Conservation (phyloP, 129 eudicot genomes). For the Logfia minima region DNA sequence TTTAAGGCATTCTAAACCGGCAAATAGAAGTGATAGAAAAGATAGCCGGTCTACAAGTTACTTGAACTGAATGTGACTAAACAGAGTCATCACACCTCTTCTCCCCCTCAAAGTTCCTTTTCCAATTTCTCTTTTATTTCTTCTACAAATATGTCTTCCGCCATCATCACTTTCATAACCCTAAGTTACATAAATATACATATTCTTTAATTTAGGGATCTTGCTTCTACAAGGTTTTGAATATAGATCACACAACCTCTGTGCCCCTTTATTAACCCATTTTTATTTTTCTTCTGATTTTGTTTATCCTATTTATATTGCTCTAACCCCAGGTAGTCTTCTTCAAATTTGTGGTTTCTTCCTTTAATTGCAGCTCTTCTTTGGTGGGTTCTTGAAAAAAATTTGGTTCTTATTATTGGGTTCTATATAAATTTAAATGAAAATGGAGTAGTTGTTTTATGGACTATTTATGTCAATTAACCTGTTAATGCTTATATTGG, state of each 20-base stretch:
- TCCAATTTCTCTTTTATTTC: neutral
- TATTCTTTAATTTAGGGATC: constrained; percentile 14
- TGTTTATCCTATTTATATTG: constrained; percentile 15
- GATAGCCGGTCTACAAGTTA: constrained; percentile 14
- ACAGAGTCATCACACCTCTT: constrained; percentile 18
- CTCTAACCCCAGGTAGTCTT: constrained; percentile 28
- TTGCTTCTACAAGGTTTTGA: constrained; percentile 10
- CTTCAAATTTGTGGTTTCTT: constrained; percentile 3
- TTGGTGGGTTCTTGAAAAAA: constrained; percentile 17
- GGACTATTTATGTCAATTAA: neutral
- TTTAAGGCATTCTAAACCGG: too few relatives aligned
- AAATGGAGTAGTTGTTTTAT: constrained; percentile 9
- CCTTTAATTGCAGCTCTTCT: constrained; percentile 3
- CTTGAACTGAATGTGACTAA: constrained; percentile 28
- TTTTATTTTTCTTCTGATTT: neutral
- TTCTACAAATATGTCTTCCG: constrained; percentile 25
- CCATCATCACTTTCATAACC: constrained; percentile 38
- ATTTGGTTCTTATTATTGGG: neutral
- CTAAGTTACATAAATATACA: constrained; percentile 4
- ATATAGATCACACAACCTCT: constrained; percentile 29
- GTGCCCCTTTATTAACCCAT: constrained; percentile 11
- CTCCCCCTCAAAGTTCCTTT: constrained; percentile 15
- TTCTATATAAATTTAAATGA: constrained; percentile 8
- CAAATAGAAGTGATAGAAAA: neutral
- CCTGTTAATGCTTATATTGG: constrained; percentile 6